Percentiles rank a stretch among this genome's conserved stretches.
Evolutionary conservation across 2,329 filamentous ascomycete species (phyloP).

Genomic region (Aspergillus glaucus): DNA sequence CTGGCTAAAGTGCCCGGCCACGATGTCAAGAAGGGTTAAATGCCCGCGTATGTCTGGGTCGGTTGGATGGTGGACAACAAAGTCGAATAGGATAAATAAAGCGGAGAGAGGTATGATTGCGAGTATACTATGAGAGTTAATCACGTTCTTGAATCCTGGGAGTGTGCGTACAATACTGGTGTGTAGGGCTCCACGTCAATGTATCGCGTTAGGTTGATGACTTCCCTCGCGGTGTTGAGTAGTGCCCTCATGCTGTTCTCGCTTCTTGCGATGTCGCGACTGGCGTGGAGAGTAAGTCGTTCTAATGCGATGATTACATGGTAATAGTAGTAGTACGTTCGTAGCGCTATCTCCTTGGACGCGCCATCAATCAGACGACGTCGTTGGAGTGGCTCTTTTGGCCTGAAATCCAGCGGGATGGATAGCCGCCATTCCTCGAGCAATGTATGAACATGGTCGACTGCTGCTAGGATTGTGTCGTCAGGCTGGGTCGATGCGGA

Average conservation of each 20-base stretch:
- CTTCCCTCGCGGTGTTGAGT: no score
- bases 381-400: slow-evolving; percentile 17
- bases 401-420: slow-evolving; percentile 25
- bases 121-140: slow-evolving; percentile 16
- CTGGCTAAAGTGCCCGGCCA: slow-evolving; percentile 38
- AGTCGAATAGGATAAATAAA: slow-evolving; percentile 39
- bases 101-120: slow-evolving; percentile 33
- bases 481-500: no score
- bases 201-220: no score
- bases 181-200: no score
- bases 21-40: slow-evolving; percentile 37
- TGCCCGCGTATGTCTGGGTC: slow-evolving; percentile 32
- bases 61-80: slow-evolving; percentile 34
- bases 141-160: not conserved
- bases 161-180: no score
- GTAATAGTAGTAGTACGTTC: slow-evolving; percentile 27
- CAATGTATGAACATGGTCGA: slow-evolving; percentile 11
- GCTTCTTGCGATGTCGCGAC: slow-evolving; percentile 22
- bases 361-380: slow-evolving; percentile 1
- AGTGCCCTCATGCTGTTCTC: slow-evolving; percentile 1
- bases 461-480: no score
- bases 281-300: slow-evolving; percentile 23
- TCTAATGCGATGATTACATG: slow-evolving; percentile 25
- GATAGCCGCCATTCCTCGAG: slow-evolving; percentile 27
- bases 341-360: slow-evolving; percentile 13